phyloP scores from a whole-genome alignment of 345 rosid genomes.

The Aethionema arabicum region DNA sequence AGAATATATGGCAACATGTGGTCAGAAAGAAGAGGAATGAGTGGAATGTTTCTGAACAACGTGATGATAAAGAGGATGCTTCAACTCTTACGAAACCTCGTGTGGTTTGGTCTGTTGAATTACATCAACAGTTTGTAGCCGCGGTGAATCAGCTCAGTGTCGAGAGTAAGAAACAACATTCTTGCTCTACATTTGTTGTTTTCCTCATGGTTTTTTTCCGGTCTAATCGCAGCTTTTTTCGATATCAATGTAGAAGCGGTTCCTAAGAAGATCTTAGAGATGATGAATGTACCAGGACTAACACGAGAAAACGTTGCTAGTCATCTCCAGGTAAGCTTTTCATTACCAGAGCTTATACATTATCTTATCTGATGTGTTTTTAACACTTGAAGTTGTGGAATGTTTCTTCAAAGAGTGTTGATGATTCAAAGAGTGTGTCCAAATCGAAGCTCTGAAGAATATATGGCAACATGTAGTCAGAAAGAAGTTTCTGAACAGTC shows the following conservation, averaged over 20 bases:
- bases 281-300: constrained; percentile 88
- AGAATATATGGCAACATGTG: constrained; percentile 86
- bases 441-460: constrained; percentile 68
- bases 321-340: constrained; percentile 82
- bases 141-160: constrained; percentile 88
- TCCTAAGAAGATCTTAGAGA: constrained; percentile 91
- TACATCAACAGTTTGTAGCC: constrained; percentile 83
- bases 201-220: not conserved
- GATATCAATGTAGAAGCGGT: constrained; percentile 65
- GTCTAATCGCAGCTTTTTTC: not conserved
- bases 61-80: constrained; percentile 71
- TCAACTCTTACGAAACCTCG: constrained; percentile 76
- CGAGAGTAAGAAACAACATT: constrained; percentile 57
- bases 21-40: constrained; percentile 59
- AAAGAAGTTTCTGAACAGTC: constrained; percentile 59
- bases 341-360: no score
- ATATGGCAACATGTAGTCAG: constrained; percentile 83
- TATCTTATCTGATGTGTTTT: not conserved
- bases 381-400: constrained; percentile 10
- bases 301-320: constrained; percentile 90
- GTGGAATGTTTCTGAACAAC: constrained; percentile 53
- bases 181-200: constrained; percentile 14
- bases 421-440: constrained; percentile 69
- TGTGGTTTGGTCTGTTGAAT: constrained; percentile 83
- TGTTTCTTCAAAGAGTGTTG: constrained; percentile 54